A percentile compares a stretch with the other conserved stretches of the same genome.
phyloP scores from a whole-genome alignment of 2,329 filamentous ascomycete genomes.

The Venturia nashicola region DNA sequence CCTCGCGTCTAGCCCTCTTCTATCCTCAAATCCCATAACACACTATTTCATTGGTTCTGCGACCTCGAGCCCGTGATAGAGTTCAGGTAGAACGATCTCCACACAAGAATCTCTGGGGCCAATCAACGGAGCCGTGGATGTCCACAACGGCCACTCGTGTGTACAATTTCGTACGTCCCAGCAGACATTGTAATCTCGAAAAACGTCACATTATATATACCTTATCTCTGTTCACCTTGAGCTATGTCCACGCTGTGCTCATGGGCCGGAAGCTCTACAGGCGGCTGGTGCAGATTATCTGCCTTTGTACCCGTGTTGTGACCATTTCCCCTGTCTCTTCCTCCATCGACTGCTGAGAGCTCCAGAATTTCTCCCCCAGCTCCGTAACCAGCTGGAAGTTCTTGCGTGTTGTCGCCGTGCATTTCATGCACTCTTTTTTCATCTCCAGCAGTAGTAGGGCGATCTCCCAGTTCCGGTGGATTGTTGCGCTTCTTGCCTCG shows the following conservation, averaged over 20 bases:
- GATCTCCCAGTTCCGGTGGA: not conserved
- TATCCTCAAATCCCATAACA: not conserved
- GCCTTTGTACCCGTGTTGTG: not conserved
- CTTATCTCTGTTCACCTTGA: not conserved
- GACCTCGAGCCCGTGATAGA: not conserved
- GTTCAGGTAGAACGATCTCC: not conserved
- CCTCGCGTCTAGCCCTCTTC: not conserved
- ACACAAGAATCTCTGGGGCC: too few species aligned
- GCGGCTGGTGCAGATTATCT: not conserved
- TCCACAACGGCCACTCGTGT: too few species aligned
- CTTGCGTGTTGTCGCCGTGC: not conserved
- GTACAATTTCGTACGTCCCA: not conserved
- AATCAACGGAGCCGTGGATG: too few species aligned
- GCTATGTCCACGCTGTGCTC: not conserved
- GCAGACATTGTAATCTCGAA: not conserved
- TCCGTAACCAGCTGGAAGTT: not conserved
- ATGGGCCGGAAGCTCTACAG: not conserved
- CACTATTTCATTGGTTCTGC: not conserved
- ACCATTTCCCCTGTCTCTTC: not conserved
- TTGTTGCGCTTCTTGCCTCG: not conserved
- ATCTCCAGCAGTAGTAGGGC: not conserved
- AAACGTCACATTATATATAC: not conserved
- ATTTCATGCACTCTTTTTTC: constrained; percentile 1
- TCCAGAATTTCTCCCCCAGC: not conserved
- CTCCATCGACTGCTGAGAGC: not conserved